These are phyloP conservation scores for Taphrina wiesneri DNA, from an alignment of 1,139 yeast genomes.

Conservation along the genomic window DNA sequence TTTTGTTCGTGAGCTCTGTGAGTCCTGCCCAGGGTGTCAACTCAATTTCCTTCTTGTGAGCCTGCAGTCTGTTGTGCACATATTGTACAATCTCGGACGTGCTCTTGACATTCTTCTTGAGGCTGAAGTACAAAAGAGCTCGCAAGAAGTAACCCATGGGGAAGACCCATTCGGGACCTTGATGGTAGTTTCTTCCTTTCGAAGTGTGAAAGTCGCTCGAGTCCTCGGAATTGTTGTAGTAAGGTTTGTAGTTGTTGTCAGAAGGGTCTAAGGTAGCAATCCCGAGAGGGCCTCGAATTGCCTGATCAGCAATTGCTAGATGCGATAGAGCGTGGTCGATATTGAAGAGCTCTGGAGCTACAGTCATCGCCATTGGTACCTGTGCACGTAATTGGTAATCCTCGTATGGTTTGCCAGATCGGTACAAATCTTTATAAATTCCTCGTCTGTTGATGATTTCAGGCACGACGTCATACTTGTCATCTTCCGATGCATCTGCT, in stretches of 20 bases:
- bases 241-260: constrained; percentile 87
- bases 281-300: constrained; percentile 84
- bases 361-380: constrained; percentile 87
- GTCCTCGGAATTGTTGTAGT: constrained; percentile 78
- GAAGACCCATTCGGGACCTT: constrained; percentile 99
- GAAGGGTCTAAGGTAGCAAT: constrained; percentile 89
- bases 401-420: constrained; percentile 81
- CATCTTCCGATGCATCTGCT: constrained; percentile 59
- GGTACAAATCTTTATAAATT: constrained; percentile 81
- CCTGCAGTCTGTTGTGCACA: constrained; percentile 56
- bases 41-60: constrained; percentile 68
- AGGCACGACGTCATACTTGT: constrained; percentile 61
- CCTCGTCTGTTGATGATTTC: constrained; percentile 82
- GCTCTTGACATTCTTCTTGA: constrained; percentile 43
- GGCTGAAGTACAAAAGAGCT: constrained; percentile 63
- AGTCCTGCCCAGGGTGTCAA: constrained; percentile 89
- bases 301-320: constrained; percentile 66
- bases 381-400: constrained; percentile 93
- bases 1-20: constrained; percentile 86
- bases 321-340: constrained; percentile 63
- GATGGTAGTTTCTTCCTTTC: constrained; percentile 94
- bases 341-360: constrained; percentile 86
- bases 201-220: constrained; percentile 85
- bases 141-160: constrained; percentile 80
- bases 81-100: constrained; percentile 49